These are phyloP conservation scores for Cyclanthera cordifolia DNA, from an alignment of 306 rosid species.

Conservation along the genomic window DNA sequence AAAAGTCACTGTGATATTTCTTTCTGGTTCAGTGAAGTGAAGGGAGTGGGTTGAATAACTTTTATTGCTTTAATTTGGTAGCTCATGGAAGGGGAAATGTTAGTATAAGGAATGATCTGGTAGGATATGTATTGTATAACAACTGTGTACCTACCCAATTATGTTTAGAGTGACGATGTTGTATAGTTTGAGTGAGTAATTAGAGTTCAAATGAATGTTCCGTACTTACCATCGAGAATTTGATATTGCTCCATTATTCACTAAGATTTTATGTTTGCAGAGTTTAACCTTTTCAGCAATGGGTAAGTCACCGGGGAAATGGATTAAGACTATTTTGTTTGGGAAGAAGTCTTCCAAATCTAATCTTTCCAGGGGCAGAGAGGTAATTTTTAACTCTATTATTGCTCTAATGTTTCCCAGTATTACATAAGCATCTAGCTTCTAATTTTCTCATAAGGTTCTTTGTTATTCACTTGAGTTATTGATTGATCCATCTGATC, in stretches of 20 bases:
- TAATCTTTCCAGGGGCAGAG: constrained; percentile 48
- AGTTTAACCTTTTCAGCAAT: constrained; percentile 24
- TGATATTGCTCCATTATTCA: neutral
- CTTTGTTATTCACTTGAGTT: neutral
- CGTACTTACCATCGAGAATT: neutral
- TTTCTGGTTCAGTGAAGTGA: neutral
- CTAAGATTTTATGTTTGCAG: constrained; percentile 6
- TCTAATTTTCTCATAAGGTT: neutral
- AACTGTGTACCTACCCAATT: neutral
- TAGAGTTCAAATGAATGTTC: neutral
- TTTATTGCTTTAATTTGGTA: neutral
- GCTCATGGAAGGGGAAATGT: neutral
- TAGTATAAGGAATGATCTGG: neutral
- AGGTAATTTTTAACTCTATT: constrained; percentile 28
- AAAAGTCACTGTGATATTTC: neutral
- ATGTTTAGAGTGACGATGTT: constrained; percentile 1
- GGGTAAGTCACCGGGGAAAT: constrained; percentile 86
- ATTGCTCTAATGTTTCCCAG: neutral
- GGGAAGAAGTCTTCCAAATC: constrained; percentile 76
- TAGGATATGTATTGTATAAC: neutral
- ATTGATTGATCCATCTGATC: neutral
- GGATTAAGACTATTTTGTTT: constrained; percentile 62
- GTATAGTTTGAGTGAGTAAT: neutral
- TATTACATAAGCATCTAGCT: neutral
- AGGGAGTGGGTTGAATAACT: neutral